Evolutionary conservation across 176 grass and related monocot species (phyloP), one percentile per base, ranked within the genome.

Genomic region (Ensete glaucum): DNA sequence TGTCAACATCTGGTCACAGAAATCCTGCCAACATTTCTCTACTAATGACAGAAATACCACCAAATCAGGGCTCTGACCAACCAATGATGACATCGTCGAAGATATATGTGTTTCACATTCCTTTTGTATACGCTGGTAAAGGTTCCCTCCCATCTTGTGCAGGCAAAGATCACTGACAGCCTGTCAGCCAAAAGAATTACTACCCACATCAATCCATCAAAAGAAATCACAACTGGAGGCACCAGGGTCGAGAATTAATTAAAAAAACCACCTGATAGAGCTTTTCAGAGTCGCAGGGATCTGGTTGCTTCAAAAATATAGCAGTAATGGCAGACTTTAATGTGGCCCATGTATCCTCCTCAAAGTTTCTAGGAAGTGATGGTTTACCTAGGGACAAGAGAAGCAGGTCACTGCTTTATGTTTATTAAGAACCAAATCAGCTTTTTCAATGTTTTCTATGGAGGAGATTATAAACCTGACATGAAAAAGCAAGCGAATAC

Each of bases 21-120:
- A 99, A 79, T 99, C 96, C 88, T 99, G 91, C 96, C 96, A 99
- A 29, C 91, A 89, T 87, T 90, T 99, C 81, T 99, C 87, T 26
- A 95, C 83, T 17, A 95, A 75, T 58, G 86, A 89, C 69, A 99
- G 85, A 88, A 99, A 99, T 66, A 99, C 96, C 70, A 91, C 86
- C 78, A 99, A 88, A 82, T 99, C 96, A 67, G 96, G 96, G 77
- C 96, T 95, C 83, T 99, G 96, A 53, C 91, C 86, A 54, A 93
- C 88, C 73, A 95, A 82, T 76, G 88, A 85, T 71, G 88, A 91
- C 73, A 91, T 79, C 82, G 93, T 87, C 79, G 75, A 81, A 9
- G 96, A 85, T 73, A 99, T 87, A 74, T 99, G 96, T 68, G 89
- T 78, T 89, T 95, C 96, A 64, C 91, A 99, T 95, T 95, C 91